Evolutionary conservation across 805 yeast species (phyloP), one percentile per base, ranked within the genome.

Genomic region (Torulaspora quercuum): DNA sequence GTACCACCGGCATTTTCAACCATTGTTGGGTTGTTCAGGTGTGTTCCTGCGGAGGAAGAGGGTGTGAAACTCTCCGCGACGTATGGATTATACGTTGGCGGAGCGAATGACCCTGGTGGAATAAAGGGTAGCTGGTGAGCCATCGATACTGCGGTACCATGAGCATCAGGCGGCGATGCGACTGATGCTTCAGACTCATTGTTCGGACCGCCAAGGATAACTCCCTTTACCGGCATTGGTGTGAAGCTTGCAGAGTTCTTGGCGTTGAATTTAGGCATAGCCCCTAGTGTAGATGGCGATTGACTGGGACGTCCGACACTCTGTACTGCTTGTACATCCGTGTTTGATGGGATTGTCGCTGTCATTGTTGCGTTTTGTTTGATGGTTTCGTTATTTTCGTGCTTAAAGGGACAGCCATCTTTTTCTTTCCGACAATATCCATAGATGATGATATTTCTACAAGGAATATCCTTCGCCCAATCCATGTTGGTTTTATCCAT

Each of bases 391-490:
- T 64, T 67, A 25, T 56, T 62, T 41, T 74, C 82, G 57, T 85
- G 95, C 33, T 76, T 78, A 55, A 85, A 87, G 2, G 80, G 82
- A 56, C 95, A 87, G 7, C 95, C 95, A 52, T 85, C 86, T 48
- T 82, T 82, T 50, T 84, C 88, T 63, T 75, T 86, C 58, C 85
- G 85, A 67, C 96, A 87, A 52, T 73, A 85, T 3, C 95, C 96
- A 65, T 86, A 87, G 21, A 85, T 84, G 31, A 81, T 76, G 37
- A 86, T 79, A 52, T 87, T 87, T 57, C 88, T 73, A 63, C 95
- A 87, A 38, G 82, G 88, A 18, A 86, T 80, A 41, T 79, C 80
- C 59, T 75, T 80, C 5, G 89, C 88, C 71, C 72, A 65, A 13
- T 67, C 71, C 33, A 63, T 53, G 30, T 54, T 59, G 29, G 55